Evolutionary conservation across 768 basidiomycete species (phyloP).

Genomic region (Clavulina sp.): DNA sequence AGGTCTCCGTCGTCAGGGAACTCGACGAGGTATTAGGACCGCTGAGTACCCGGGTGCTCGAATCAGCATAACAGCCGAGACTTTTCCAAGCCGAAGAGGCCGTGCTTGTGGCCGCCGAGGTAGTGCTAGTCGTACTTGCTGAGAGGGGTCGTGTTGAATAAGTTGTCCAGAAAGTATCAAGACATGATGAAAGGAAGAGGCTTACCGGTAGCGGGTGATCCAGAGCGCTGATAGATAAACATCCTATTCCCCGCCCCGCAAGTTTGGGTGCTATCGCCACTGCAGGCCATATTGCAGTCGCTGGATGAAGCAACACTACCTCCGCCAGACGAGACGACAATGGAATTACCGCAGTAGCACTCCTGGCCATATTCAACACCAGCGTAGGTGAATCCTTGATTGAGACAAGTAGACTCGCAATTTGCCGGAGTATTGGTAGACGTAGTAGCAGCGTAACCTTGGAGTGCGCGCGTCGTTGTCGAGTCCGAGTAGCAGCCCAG

Average conservation of each 20-base stretch:
- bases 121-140: neutral
- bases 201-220: neutral
- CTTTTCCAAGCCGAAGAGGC: neutral
- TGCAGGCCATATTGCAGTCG: neutral
- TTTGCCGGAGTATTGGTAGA: neutral
- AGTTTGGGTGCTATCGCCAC: neutral
- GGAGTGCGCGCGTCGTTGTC: neutral
- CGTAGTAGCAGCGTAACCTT: neutral
- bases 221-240: neutral
- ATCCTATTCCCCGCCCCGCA: neutral
- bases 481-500: slow-evolving; percentile 7
- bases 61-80: slow-evolving; percentile 9
- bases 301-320: neutral
- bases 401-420: slow-evolving; percentile 2
- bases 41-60: neutral
- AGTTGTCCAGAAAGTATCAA: too few relatives aligned
- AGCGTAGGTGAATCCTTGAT: slow-evolving; percentile 3
- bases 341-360: slow-evolving; percentile 7
- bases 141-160: too few relatives aligned
- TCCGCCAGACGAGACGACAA: neutral
- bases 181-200: too few relatives aligned
- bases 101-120: neutral
- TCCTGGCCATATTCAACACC: slow-evolving; percentile 2
- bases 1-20: neutral
- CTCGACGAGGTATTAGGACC: neutral